Evolutionary conservation across 805 yeast genomes (phyloP).

Genomic region (Saccharomyces cerevisiae): DNA sequence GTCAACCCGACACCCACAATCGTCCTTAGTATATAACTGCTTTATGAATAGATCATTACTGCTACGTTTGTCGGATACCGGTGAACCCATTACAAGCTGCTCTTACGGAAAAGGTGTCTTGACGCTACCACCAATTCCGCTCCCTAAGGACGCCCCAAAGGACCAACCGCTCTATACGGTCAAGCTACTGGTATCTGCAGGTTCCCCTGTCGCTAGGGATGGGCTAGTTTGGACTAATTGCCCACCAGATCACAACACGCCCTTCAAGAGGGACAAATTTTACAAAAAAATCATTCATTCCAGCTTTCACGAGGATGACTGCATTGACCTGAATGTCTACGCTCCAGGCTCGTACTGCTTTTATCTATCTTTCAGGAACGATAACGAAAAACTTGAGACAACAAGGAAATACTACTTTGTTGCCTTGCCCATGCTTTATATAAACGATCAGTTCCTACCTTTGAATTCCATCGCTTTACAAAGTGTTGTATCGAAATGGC

Average conservation of each 20-base stretch:
- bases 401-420: slow-evolving; percentile 64
- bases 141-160: slow-evolving; percentile 28
- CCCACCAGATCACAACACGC: slow-evolving; percentile 38
- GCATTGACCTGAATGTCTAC: slow-evolving; percentile 52
- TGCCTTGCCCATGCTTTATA: slow-evolving; percentile 66
- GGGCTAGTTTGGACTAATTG: slow-evolving; percentile 71
- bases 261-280: slow-evolving; percentile 52
- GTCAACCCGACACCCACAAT: background rate
- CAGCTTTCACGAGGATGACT: slow-evolving; percentile 57
- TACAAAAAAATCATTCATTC: slow-evolving; percentile 42
- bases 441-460: slow-evolving; percentile 51
- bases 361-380: slow-evolving; percentile 50
- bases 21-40: background rate
- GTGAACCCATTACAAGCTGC: slow-evolving; percentile 29
- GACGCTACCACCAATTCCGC: slow-evolving; percentile 34
- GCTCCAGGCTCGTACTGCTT: slow-evolving; percentile 76
- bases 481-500: slow-evolving; percentile 85
- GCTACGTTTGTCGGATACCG: slow-evolving; percentile 30
- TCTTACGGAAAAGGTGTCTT: slow-evolving; percentile 33
- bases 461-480: slow-evolving; percentile 76
- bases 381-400: slow-evolving; percentile 31
- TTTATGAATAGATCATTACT: slow-evolving; percentile 27
- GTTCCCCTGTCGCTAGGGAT: slow-evolving; percentile 60
- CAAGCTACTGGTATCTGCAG: slow-evolving; percentile 62
- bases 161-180: slow-evolving; percentile 44